Evolutionary conservation across 108 stramenopile genomes (phyloP).

Genomic region (Pseudonitzschia pungens): DNA sequence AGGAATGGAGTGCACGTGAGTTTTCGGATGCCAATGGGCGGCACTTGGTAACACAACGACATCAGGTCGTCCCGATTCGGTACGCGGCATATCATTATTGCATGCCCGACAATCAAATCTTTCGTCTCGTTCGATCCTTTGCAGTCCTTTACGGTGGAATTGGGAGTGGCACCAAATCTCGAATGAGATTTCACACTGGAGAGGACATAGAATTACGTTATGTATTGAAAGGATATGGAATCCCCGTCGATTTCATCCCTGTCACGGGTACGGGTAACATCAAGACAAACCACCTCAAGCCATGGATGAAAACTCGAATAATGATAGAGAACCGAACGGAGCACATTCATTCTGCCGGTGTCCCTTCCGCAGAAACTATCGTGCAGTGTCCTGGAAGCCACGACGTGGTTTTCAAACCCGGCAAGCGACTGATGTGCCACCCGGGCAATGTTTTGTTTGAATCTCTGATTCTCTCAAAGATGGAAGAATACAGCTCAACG

Average conservation of each 20-base stretch:
- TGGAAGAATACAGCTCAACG: neutral
- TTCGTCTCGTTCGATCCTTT: neutral
- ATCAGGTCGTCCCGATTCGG: constrained; percentile 6
- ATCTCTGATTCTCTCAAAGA: neutral
- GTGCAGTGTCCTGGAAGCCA: constrained; percentile 2
- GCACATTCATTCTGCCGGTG: neutral
- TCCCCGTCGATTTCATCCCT: constrained; percentile 26
- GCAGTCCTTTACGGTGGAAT: neutral
- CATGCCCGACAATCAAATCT: constrained; percentile 11
- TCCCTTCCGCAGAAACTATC: neutral
- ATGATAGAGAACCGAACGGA: neutral
- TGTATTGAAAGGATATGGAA: constrained; percentile 20
- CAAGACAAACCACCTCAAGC: constrained; percentile 18
- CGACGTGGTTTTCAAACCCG: constrained; percentile 12
- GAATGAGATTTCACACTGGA: constrained; percentile 14
- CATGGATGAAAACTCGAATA: constrained; percentile 18
- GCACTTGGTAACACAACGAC: neutral
- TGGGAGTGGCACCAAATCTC: neutral
- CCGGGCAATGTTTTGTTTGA: constrained; percentile 9
- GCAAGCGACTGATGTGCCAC: constrained; percentile 3
- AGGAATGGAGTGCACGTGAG: neutral
- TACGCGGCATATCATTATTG: constrained; percentile 12
- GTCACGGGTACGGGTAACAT: constrained; percentile 21
- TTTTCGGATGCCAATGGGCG: neutral
- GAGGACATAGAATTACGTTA: constrained; percentile 13